A percentile compares a stretch with the other conserved stretches of the same genome.
phyloP scores from a whole-genome alignment of 805 yeast genomes.

The Spathaspora passalidarum region DNA sequence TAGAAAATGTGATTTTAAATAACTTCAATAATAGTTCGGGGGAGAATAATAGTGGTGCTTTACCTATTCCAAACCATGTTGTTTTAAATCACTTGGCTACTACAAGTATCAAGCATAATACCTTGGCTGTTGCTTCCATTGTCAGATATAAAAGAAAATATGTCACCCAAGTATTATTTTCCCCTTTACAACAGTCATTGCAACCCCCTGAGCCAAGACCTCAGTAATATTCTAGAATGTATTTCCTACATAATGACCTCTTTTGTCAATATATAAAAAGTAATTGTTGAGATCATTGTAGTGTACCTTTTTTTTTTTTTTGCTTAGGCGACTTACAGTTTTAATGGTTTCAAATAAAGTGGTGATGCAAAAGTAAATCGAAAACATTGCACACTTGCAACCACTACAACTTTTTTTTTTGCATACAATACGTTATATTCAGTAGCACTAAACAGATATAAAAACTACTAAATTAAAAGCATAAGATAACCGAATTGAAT shows the following conservation, averaged over 20 bases:
- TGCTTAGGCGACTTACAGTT: not conserved
- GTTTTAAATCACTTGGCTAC: constrained; percentile 94
- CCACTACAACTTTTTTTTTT: not conserved
- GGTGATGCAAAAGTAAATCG: too few relatives aligned
- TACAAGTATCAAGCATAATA: constrained; percentile 89
- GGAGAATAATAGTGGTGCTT: constrained; percentile 82
- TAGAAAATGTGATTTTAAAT: constrained; percentile 89
- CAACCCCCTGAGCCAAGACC: not conserved
- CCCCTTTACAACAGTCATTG: constrained; percentile 60
- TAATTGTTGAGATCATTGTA: not conserved
- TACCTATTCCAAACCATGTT: constrained; percentile 93
- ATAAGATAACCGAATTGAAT: not conserved
- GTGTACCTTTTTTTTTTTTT: too few relatives aligned
- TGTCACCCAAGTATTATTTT: constrained; percentile 87
- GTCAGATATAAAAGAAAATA: constrained; percentile 86
- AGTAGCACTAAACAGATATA: constrained; percentile 1
- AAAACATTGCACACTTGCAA: not conserved
- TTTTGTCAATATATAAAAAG: not conserved
- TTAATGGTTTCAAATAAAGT: too few relatives aligned
- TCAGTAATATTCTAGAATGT: not conserved
- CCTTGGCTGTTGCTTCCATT: constrained; percentile 88
- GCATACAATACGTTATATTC: not conserved
- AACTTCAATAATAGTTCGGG: constrained; percentile 55
- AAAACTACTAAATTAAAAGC: not conserved
- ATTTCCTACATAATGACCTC: not conserved